These are phyloP conservation scores for Ehretia macrophylla DNA, from an alignment of 257 asterid genomes.

Conservation along the genomic window DNA sequence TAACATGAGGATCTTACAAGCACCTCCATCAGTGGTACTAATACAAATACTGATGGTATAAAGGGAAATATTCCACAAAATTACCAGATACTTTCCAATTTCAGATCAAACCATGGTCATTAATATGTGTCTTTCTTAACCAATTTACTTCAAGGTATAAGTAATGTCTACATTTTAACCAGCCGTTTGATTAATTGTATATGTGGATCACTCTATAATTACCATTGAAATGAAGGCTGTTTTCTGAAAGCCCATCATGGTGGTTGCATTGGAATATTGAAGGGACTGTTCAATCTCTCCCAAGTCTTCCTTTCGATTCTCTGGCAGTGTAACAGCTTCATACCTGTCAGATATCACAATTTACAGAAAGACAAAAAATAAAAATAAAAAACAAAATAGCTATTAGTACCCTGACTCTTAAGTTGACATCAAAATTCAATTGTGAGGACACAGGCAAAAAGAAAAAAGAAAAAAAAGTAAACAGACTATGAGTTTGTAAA, in stretches of 20 bases:
- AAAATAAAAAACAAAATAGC: background rate
- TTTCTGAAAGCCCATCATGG: slow-evolving; percentile 57
- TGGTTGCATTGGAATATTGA: slow-evolving; percentile 35
- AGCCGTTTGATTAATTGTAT: background rate
- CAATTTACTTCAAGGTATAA: background rate
- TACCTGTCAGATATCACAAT: slow-evolving; percentile 32
- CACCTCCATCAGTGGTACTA: too few relatives aligned
- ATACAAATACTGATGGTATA: too few relatives aligned
- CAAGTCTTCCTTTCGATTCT: slow-evolving; percentile 47
- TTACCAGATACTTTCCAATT: too few relatives aligned
- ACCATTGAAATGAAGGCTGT: slow-evolving; percentile 66
- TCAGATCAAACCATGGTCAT: too few relatives aligned
- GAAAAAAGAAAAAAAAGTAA: too few relatives aligned
- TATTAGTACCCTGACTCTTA: background rate
- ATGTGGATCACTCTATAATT: slow-evolving; percentile 2
- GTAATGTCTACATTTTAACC: background rate
- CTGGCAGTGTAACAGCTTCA: slow-evolving; percentile 60
- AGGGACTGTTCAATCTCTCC: slow-evolving; percentile 51
- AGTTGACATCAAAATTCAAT: too few relatives aligned
- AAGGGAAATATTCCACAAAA: too few relatives aligned
- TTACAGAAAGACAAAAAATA: slow-evolving; percentile 1
- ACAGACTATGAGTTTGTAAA: too few relatives aligned
- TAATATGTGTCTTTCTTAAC: too few relatives aligned
- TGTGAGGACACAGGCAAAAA: too few relatives aligned
- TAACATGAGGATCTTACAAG: too few relatives aligned